Evolutionary conservation across 2,329 filamentous ascomycete genomes (phyloP), one percentile per base, ranked within the genome.

Genomic region (Clonostachys solani): DNA sequence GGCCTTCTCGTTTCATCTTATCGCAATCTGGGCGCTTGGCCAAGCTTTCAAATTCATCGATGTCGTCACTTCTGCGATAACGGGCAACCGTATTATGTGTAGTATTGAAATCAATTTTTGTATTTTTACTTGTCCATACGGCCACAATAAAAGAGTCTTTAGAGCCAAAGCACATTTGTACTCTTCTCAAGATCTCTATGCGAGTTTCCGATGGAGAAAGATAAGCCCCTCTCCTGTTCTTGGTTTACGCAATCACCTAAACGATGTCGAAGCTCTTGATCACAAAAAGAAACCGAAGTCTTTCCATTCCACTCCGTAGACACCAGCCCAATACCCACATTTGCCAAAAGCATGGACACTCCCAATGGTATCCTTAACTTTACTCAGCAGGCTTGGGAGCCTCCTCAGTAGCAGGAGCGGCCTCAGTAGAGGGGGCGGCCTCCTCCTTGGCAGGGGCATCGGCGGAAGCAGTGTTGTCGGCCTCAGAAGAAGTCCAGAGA

Each of bases 401-500:
- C 67, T 84, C 80, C 47, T 73, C 62, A 48, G 73, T 62, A 49
- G 75, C 57, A 49, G 73, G 67, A 50, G 83, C 73, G 61, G 83
- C 82, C 50, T 77, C 65, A 54, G 78, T 73, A 29, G 23, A 29
- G 59, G 75, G 73, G 56, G 81, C 72, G 54, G 73, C 71, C 33
- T 67, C 64, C 51, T 70, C 67, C 62, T 69, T 67, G 50, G 82
- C 69, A 29, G 23, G 23, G 50, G 79, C 71, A 50, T 74, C 68
- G 60, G 80, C 74, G 52, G 69, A 71, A 54, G 80, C 77, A 58
- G 86, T 75, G 62, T 89, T 83, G 80, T 97, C 94, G 55, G 92
- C 89, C 83, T 97, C 94, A 59, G 92, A 97, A 52, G 92, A 97
- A 65, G 94, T 97, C 94, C 94, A 97, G 73, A 97, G 91, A 58